Conservation (phyloP, 2,329 filamentous ascomycete species). For the Aspergillus pseudoglaucus region DNA sequence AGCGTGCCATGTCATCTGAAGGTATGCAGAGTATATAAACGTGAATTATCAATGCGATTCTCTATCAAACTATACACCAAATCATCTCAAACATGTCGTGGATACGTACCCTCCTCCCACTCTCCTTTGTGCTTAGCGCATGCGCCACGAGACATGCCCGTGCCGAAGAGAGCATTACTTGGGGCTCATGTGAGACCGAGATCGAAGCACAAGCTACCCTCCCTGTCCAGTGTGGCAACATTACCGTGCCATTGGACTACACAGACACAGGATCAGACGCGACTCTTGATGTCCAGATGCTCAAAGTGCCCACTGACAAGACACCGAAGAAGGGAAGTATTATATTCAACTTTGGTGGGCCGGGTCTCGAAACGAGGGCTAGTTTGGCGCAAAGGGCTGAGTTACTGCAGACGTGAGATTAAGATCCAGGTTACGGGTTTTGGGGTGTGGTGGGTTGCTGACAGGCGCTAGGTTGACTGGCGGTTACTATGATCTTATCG, state of each 20-base stretch:
- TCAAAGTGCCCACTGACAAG: neutral
- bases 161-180: neutral
- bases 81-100: no score
- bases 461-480: neutral
- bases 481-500: neutral
- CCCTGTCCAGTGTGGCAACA: neutral
- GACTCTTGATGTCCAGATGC: neutral
- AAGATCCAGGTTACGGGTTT: no score
- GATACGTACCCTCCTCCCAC: neutral
- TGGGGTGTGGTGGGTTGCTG: neutral
- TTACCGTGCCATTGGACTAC: constrained; percentile 2
- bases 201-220: neutral
- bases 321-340: constrained; percentile 1
- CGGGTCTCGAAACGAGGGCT: neutral
- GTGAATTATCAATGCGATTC: no score
- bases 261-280: neutral
- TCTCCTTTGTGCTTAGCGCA: neutral
- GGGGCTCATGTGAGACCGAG: neutral
- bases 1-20: no score
- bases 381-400: neutral
- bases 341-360: constrained; percentile 3
- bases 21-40: no score
- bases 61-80: no score
- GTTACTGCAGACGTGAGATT: neutral
- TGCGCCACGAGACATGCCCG: neutral